Evolutionary conservation across 352 stramenopile genomes (phyloP).

Genomic region (Pythium sp.): DNA sequence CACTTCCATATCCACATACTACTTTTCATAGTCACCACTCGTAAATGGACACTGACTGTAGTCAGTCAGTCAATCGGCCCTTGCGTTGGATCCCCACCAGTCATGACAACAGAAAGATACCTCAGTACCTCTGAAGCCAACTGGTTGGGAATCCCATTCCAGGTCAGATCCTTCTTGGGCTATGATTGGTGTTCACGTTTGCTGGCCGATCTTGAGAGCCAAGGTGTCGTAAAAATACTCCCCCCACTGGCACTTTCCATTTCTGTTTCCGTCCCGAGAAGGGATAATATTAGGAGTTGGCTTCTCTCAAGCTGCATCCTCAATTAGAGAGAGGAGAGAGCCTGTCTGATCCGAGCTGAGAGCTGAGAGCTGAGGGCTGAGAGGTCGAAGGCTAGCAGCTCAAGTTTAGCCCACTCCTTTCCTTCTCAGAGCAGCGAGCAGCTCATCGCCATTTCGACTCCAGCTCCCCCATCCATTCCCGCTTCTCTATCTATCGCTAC

Average conservation of each 20-base stretch:
- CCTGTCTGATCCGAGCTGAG: too few relatives aligned
- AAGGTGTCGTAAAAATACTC: background rate
- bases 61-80: too few relatives aligned
- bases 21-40: too few relatives aligned
- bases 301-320: background rate
- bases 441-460: background rate
- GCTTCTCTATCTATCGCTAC: background rate
- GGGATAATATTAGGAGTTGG: background rate
- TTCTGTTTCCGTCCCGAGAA: background rate
- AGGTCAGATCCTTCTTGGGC: too few relatives aligned
- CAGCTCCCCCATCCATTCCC: background rate
- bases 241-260: background rate
- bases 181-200: background rate
- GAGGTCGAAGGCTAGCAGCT: background rate
- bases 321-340: background rate
- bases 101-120: too few relatives aligned
- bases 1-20: background rate
- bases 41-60: too few relatives aligned
- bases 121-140: too few relatives aligned
- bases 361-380: background rate
- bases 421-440: background rate
- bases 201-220: background rate
- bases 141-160: too few relatives aligned
- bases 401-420: background rate
- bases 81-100: too few relatives aligned